A percentile compares a stretch with the other conserved stretches of the same genome.
These are phyloP conservation scores for Ogataea chonburiensis DNA, from an alignment of 805 yeast genomes.

Conservation along the genomic window DNA sequence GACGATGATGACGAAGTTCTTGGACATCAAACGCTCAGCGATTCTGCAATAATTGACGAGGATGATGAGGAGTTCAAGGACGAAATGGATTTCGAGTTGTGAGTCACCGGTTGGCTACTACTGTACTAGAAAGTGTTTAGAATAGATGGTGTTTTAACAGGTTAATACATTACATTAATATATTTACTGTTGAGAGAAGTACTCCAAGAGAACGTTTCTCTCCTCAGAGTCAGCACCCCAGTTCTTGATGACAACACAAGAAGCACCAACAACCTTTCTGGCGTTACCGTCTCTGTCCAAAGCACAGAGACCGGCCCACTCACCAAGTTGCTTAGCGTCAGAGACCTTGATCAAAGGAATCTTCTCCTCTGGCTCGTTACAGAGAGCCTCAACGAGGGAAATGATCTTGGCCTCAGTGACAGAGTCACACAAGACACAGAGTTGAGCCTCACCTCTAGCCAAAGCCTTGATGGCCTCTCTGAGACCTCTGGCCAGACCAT, in stretches of 20 bases:
- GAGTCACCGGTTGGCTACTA: constrained; percentile 8
- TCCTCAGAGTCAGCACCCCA: constrained; percentile 99
- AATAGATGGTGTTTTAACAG: constrained; percentile 2
- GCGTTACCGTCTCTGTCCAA: constrained; percentile 99
- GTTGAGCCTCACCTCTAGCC: constrained; percentile 95
- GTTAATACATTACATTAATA: constrained; percentile 5
- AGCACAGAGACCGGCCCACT: constrained; percentile 99
- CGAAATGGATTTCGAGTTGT: constrained; percentile 40
- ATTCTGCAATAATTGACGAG: constrained; percentile 40
- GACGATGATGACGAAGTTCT: constrained; percentile 70
- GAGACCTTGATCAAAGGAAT: constrained; percentile 98
- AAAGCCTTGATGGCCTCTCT: constrained; percentile 99
- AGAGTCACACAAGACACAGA: constrained; percentile 95
- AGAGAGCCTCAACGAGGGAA: constrained; percentile 98
- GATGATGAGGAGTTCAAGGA: constrained; percentile 35
- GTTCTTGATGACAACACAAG: constrained; percentile 98
- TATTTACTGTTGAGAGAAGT: constrained; percentile 82
- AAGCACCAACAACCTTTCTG: constrained; percentile 99
- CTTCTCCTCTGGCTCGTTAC: constrained; percentile 95
- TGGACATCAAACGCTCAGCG: constrained; percentile 17
- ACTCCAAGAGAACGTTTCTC: constrained; percentile 93
- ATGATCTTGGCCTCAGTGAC: constrained; percentile 97
- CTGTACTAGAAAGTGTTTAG: constrained; percentile 1
- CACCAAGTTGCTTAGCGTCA: constrained; percentile 99
- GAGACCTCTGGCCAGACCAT: constrained; percentile 99